Evolutionary conservation across 2,329 filamentous ascomycete species (phyloP), one percentile per base, ranked within the genome.

Genomic region (Fusarium burgessii): DNA sequence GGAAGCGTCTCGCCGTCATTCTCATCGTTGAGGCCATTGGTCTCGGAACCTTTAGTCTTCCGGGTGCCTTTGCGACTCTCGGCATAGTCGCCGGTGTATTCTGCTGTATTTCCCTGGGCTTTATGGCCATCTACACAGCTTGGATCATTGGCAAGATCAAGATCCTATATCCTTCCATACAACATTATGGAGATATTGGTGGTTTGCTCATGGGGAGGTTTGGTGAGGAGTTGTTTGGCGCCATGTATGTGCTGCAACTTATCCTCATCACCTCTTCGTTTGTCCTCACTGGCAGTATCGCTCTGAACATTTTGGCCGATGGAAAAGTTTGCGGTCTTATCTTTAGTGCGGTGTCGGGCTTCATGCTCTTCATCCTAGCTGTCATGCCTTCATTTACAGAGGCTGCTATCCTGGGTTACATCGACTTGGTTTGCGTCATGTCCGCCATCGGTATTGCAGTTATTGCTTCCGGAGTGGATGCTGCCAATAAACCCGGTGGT

Each of bases 231-330:
- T 71, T 92, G 41, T 82, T 91, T 52, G 88, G 88, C 20, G 77
- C 82, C 46, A 88, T 85, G 55, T 88, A 90, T 70, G 80, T 86
- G 17, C 77, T 92, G 11, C 88, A 91, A 76, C 81, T 92, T 9
- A 78, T 91, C 38, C 91, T 92, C 79, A 86, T 91, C 76, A 89
- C 90, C 80, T 87, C 86, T 14, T 90, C 89, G 20, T 91, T 93
- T 77, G 82, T 91, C 47, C 81, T 92, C 56, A 91, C 89, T 1
- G 91, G 91, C 69, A 85, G 85, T 17, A 89, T 92, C 63, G 90
- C 89, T 66, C 85, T 92, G 78, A 89, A 89, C 67, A 87, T 84
- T 23, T 79, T 92, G 56, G 90, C 89, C 3, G 79, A 86, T 2
- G 84, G 89, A 68, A 85, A 74, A 32, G 69, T 77, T 5, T 84